Evolutionary conservation across 257 asterid genomes (phyloP).

Genomic region (Primulina huaijiensis): DNA sequence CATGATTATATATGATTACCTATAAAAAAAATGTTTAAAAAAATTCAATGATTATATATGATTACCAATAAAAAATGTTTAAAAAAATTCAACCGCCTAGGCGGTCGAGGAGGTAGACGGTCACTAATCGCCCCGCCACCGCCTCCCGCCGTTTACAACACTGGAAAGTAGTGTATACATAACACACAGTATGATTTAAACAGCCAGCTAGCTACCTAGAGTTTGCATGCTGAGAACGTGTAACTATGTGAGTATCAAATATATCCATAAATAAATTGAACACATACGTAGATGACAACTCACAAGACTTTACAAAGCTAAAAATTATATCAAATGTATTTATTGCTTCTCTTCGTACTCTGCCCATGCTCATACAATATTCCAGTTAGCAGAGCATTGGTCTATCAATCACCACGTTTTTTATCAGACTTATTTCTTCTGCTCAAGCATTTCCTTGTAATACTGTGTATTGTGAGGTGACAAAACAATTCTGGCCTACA

Average conservation of each 20-base stretch:
- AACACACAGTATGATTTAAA: slow-evolving; percentile 19
- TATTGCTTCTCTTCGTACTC: neutral
- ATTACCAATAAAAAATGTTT: too few relatives aligned
- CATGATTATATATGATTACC: too few relatives aligned
- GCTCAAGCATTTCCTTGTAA: neutral
- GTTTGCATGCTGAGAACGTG: neutral
- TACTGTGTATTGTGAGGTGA: neutral
- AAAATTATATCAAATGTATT: neutral
- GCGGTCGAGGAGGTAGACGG: too few relatives aligned
- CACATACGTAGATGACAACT: neutral
- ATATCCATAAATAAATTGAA: neutral
- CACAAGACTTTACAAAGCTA: slow-evolving; percentile 12
- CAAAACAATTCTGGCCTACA: neutral
- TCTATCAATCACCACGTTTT: neutral
- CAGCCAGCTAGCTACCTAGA: slow-evolving; percentile 1
- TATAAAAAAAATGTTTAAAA: too few relatives aligned
- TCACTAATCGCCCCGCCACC: too few relatives aligned
- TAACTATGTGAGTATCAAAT: slow-evolving; percentile 9
- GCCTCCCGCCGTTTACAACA: too few relatives aligned
- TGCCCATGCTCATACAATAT: neutral
- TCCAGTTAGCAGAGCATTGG: neutral
- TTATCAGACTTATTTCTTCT: neutral
- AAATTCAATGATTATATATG: too few relatives aligned
- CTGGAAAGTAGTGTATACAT: neutral
- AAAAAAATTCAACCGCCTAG: too few relatives aligned